Evolutionary conservation across 768 basidiomycete genomes (phyloP).

Genomic region (Rhodotorula taiwanensis): DNA sequence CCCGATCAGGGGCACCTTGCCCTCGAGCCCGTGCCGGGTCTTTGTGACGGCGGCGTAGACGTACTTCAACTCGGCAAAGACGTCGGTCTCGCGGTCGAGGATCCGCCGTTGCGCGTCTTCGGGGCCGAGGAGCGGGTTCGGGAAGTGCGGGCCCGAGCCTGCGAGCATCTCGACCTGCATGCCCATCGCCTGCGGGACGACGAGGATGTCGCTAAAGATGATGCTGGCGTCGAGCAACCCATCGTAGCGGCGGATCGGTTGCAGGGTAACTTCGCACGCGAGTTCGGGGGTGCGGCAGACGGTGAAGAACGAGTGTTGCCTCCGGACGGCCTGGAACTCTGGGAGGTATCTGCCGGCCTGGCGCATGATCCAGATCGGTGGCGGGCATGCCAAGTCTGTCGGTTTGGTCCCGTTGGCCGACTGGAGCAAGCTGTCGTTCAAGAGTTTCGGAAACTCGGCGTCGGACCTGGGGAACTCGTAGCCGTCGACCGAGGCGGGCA

Average conservation of each 20-base stretch:
- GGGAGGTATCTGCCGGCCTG: conserved; percentile 36
- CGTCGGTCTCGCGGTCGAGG: conserved; percentile 67
- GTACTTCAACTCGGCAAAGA: conserved; percentile 70
- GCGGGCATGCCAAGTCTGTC: conserved; percentile 10
- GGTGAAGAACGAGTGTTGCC: conserved; percentile 86
- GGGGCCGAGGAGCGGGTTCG: conserved; percentile 72
- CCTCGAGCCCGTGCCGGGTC: conserved; percentile 70
- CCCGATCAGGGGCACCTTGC: conserved; percentile 90
- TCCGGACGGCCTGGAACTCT: conserved; percentile 81
- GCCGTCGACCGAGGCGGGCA: conserved; percentile 12
- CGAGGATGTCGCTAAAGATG: conserved; percentile 97
- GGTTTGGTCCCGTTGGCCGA: conserved; percentile 2
- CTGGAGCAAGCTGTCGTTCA: conserved; percentile 35
- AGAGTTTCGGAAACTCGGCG: conserved; percentile 47
- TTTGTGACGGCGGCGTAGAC: conserved; percentile 85
- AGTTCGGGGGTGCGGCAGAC: conserved; percentile 86
- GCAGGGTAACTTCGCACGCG: conserved; percentile 81
- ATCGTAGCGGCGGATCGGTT: conserved; percentile 81
- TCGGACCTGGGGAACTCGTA: conserved; percentile 22
- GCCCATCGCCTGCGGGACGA: conserved; percentile 95
- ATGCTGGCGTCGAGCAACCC: conserved; percentile 89
- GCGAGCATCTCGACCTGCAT: conserved; percentile 88
- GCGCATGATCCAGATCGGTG: conserved; percentile 42
- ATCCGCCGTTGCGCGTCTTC: conserved; percentile 66
- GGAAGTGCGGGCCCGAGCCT: conserved; percentile 67